These are phyloP conservation scores for Candida xiaguanensis DNA, from an alignment of 805 yeast genomes.

Conservation along the genomic window DNA sequence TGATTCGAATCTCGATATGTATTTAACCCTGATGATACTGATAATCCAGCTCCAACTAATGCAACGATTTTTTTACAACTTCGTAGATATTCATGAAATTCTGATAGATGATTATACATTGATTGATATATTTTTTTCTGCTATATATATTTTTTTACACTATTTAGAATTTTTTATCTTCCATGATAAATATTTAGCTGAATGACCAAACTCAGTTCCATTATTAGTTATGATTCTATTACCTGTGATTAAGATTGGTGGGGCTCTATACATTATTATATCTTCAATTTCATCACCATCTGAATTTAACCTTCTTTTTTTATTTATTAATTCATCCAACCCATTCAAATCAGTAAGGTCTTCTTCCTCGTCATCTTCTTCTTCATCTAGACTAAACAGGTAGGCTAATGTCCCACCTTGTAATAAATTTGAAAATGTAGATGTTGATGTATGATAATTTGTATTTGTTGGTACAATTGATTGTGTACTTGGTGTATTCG, in stretches of 20 bases:
- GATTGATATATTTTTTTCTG: constrained; percentile 1
- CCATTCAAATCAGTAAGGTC: constrained; percentile 9
- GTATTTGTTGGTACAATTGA: constrained; percentile 13
- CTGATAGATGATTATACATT: constrained; percentile 21
- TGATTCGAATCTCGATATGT: constrained; percentile 59
- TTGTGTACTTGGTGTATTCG: constrained; percentile 13
- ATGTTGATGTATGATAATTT: constrained; percentile 26
- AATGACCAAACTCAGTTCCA: constrained; percentile 55
- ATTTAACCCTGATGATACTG: constrained; percentile 73
- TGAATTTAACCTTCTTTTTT: constrained; percentile 18
- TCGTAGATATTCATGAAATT: constrained; percentile 50
- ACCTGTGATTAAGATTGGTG: constrained; percentile 46
- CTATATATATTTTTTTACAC: not conserved
- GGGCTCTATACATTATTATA: constrained; percentile 65
- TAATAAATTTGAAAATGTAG: constrained; percentile 32
- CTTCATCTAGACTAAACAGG: constrained; percentile 12
- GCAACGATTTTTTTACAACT: constrained; percentile 52
- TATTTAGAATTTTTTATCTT: constrained; percentile 13
- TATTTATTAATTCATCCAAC: constrained; percentile 22
- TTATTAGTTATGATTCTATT: constrained; percentile 15
- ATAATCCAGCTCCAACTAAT: constrained; percentile 79
- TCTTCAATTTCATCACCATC: constrained; percentile 12
- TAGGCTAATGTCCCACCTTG: constrained; percentile 40
- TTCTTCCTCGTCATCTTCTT: not conserved
- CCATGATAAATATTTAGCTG: constrained; percentile 66